phyloP scores from a whole-genome alignment of 75 land plant species.

The Pinus albicaulis region DNA sequence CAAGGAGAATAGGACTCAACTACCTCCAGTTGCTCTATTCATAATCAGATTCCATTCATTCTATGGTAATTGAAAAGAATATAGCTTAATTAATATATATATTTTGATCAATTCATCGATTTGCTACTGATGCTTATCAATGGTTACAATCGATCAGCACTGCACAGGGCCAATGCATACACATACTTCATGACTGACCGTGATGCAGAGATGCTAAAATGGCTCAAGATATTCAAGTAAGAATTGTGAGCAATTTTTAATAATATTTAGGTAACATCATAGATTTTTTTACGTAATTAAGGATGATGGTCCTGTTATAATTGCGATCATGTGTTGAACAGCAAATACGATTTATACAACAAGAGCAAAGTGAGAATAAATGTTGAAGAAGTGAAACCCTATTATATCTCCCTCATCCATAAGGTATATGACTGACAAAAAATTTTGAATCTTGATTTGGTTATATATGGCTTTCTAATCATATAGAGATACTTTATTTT shows the following conservation, averaged over 20 bases:
- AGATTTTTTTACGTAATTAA: neutral
- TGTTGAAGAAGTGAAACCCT: conserved; percentile 79
- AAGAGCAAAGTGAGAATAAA: conserved; percentile 77
- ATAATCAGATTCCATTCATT: conserved; percentile 89
- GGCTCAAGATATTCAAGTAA: conserved; percentile 84
- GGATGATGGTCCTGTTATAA: neutral
- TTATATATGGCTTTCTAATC: neutral
- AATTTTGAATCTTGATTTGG: neutral
- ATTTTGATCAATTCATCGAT: no score
- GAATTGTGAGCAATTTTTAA: neutral
- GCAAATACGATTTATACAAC: conserved; percentile 87
- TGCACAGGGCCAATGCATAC: conserved; percentile 67
- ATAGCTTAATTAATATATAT: no score
- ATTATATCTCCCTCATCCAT: conserved; percentile 67
- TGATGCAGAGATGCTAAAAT: conserved; percentile 64
- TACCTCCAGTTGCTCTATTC: conserved; percentile 80
- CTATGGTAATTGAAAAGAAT: conserved; percentile 56
- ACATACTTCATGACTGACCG: conserved; percentile 69
- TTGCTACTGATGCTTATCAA: no score
- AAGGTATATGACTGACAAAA: conserved; percentile 41
- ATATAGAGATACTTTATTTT: neutral
- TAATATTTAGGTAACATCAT: neutral
- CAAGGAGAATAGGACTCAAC: conserved; percentile 68
- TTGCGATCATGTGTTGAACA: conserved; percentile 8
- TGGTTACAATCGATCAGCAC: no score